A percentile compares a stretch with the other conserved stretches of the same genome.
phyloP scores from a whole-genome alignment of 768 basidiomycete species.

The Ephemerocybe angulata region DNA sequence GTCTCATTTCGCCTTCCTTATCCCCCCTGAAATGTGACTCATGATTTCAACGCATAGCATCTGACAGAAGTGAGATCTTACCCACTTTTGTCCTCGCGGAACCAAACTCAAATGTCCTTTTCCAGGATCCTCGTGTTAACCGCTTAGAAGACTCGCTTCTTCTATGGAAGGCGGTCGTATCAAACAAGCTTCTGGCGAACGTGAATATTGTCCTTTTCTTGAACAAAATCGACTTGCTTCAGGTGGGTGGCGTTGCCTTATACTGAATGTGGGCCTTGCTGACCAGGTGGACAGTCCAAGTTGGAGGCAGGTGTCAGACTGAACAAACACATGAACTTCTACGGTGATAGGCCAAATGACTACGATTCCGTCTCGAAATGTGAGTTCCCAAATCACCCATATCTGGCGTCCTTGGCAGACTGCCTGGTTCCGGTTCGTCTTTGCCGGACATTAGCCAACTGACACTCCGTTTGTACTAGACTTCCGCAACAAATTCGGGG shows the following conservation, averaged over 20 bases:
- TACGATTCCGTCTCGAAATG: conserved; percentile 74
- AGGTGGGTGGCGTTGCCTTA: conserved; percentile 35
- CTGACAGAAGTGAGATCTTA: conserved; percentile 57
- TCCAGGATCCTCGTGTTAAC: conserved; percentile 69
- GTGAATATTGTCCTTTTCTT: conserved; percentile 81
- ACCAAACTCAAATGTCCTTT: conserved; percentile 1
- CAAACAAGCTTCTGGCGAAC: conserved; percentile 66
- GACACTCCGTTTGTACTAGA: conserved; percentile 40
- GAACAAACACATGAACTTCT: conserved; percentile 63
- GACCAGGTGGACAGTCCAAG: conserved; percentile 48
- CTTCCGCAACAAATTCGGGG: conserved; percentile 69
- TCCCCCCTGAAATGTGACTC: conserved; percentile 3
- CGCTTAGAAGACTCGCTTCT: conserved; percentile 75
- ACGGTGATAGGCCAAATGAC: conserved; percentile 75
- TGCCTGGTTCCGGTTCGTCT: not conserved
- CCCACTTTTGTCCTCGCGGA: not conserved
- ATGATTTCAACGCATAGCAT: conserved; percentile 32
- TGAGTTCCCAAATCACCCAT: conserved; percentile 30
- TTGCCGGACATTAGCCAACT: not conserved
- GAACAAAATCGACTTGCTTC: conserved; percentile 77
- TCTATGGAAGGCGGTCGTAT: conserved; percentile 69
- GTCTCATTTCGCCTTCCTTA: conserved; percentile 3
- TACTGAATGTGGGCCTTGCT: conserved; percentile 5
- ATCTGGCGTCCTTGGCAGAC: not conserved
- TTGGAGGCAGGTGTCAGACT: conserved; percentile 73